Percentiles rank a stretch among this genome's conserved stretches.
Conservation (phyloP, 768 basidiomycete genomes). For the Mycena polygramma region DNA sequence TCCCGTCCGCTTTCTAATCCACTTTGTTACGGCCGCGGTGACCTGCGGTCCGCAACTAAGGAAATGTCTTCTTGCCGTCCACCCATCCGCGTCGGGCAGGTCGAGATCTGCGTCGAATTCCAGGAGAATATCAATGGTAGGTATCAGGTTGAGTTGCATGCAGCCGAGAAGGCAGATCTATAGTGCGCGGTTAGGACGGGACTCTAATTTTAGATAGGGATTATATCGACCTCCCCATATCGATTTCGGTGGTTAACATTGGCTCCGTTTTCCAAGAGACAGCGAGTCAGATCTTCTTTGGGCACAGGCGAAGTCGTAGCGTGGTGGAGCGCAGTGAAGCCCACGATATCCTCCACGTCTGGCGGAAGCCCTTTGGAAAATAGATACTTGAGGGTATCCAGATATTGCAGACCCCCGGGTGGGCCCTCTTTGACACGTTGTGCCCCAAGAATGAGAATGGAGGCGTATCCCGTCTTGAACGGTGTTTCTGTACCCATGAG, state of each 20-base stretch:
- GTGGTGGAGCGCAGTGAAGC: conserved; percentile 66
- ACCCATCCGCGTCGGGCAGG: conserved; percentile 47
- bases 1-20: conserved; percentile 58
- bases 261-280: conserved; percentile 61
- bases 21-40: conserved; percentile 28
- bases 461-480: conserved; percentile 58
- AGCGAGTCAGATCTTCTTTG: conserved; percentile 48
- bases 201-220: not conserved
- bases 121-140: conserved; percentile 60
- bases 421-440: conserved; percentile 45
- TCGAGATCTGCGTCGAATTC: conserved; percentile 63
- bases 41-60: conserved; percentile 33
- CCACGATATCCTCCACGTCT: conserved; percentile 59
- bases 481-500: conserved; percentile 56
- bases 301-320: conserved; percentile 46
- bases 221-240: conserved; percentile 56
- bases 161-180: conserved; percentile 28
- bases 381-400: conserved; percentile 56
- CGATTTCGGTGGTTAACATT: conserved; percentile 63
- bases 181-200: not conserved
- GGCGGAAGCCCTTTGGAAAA: conserved; percentile 55
- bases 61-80: conserved; percentile 33
- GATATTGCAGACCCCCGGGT: conserved; percentile 42
- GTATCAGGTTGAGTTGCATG: conserved; percentile 42
- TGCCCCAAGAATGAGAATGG: conserved; percentile 56